Conservation (phyloP, 2,329 filamentous ascomycete genomes). For the Aureobasidium mangrovei region DNA sequence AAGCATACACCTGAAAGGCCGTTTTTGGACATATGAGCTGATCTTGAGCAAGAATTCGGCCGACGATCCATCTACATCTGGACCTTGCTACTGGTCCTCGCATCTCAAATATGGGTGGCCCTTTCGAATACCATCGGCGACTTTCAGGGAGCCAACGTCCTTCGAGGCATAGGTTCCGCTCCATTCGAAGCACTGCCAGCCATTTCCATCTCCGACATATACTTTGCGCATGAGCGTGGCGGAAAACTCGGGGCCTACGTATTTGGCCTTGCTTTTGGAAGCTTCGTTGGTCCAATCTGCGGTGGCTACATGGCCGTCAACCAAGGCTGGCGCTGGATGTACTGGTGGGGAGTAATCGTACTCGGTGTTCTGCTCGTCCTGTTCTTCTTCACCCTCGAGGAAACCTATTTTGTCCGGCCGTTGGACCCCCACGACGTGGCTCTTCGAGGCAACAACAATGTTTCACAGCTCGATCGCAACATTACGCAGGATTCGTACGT, state of each 20-base stretch:
- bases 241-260: conserved; percentile 12
- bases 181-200: conserved; percentile 16
- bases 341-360: conserved; percentile 29
- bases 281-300: conserved; percentile 30
- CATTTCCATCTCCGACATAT: conserved; percentile 15
- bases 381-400: conserved; percentile 31
- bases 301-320: conserved; percentile 34
- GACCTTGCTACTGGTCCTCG: conserved; percentile 10
- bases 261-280: conserved; percentile 26
- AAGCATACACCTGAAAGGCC: too few species aligned
- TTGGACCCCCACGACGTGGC: conserved; percentile 9
- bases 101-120: conserved; percentile 15
- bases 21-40: not conserved
- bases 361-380: conserved; percentile 23
- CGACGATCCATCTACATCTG: conserved; percentile 15
- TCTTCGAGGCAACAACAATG: not conserved
- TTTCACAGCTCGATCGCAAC: not conserved
- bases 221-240: conserved; percentile 15
- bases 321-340: conserved; percentile 31
- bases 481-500: not conserved
- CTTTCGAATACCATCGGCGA: conserved; percentile 15
- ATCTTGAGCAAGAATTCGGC: conserved; percentile 12
- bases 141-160: conserved; percentile 14
- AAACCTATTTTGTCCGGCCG: conserved; percentile 21
- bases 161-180: conserved; percentile 15